These are phyloP conservation scores for Sherardia arvensis DNA, from an alignment of 257 asterid species.

Conservation along the genomic window DNA sequence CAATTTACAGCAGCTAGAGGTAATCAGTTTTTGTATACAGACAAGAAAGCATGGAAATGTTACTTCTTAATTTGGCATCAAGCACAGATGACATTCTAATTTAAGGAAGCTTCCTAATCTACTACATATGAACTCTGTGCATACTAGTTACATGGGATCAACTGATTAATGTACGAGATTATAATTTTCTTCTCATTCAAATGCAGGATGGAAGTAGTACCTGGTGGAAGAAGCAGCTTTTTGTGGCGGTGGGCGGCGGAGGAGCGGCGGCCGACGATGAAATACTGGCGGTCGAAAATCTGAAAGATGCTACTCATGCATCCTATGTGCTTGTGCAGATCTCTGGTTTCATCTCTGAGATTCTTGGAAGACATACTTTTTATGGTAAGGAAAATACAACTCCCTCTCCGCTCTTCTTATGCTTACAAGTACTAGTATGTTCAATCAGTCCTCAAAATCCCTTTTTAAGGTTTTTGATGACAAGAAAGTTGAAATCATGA, in stretches of 20 bases:
- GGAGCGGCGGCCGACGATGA: conserved; percentile 46
- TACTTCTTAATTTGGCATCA: not conserved
- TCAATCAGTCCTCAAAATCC: conserved; percentile 1
- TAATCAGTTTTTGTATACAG: not conserved
- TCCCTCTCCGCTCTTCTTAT: conserved; percentile 4
- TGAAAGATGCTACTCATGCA: conserved; percentile 95
- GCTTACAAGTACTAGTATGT: not conserved
- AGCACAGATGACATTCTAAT: not conserved
- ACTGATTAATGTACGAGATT: not conserved
- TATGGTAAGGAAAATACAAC: conserved; percentile 10
- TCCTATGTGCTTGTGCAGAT: conserved; percentile 72
- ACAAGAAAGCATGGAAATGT: not conserved
- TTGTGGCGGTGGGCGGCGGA: conserved; percentile 37
- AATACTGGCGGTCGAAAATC: conserved; percentile 70
- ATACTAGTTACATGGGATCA: not conserved
- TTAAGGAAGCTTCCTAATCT: not conserved
- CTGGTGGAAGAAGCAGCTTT: conserved; percentile 43
- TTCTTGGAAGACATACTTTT: conserved; percentile 41
- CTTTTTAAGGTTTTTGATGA: not conserved
- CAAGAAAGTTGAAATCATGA: conserved; percentile 22
- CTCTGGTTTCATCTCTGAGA: conserved; percentile 36
- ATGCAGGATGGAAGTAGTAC: conserved; percentile 23
- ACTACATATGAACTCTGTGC: not conserved
- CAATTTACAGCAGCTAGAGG: not conserved
- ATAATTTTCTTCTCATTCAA: not conserved